Conservation (phyloP, 306 rosid genomes). For the Prunus mume region DNA sequence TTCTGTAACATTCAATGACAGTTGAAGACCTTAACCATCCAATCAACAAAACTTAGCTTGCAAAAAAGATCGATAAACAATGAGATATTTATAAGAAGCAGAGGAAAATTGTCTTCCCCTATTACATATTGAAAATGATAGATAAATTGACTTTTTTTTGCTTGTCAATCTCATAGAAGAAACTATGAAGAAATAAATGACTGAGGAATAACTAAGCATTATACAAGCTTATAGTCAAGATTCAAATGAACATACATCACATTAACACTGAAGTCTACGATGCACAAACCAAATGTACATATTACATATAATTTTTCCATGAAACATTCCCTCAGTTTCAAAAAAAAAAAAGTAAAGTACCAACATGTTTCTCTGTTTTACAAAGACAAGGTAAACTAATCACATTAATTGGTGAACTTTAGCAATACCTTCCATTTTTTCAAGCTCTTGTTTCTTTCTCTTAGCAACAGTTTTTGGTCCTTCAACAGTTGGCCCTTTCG, state of each 20-base stretch:
- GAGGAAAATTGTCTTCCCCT: background rate
- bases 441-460: constrained; percentile 26
- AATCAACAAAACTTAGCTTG: background rate
- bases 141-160: background rate
- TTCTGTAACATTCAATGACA: background rate
- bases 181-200: background rate
- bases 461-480: constrained; percentile 23
- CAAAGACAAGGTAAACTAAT: background rate
- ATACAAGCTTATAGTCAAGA: background rate
- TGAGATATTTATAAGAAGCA: background rate
- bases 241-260: background rate
- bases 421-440: constrained; percentile 16
- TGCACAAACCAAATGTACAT: background rate
- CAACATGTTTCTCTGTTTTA: background rate
- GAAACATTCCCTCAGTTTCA: background rate
- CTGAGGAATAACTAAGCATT: background rate
- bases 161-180: background rate
- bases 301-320: background rate
- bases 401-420: background rate
- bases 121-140: background rate
- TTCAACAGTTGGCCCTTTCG: background rate
- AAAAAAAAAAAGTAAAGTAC: background rate
- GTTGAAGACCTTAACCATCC: background rate
- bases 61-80: background rate
- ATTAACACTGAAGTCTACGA: background rate